These are phyloP conservation scores for Kodamaea jinghongensis DNA, from an alignment of 805 yeast genomes.

Conservation along the genomic window DNA sequence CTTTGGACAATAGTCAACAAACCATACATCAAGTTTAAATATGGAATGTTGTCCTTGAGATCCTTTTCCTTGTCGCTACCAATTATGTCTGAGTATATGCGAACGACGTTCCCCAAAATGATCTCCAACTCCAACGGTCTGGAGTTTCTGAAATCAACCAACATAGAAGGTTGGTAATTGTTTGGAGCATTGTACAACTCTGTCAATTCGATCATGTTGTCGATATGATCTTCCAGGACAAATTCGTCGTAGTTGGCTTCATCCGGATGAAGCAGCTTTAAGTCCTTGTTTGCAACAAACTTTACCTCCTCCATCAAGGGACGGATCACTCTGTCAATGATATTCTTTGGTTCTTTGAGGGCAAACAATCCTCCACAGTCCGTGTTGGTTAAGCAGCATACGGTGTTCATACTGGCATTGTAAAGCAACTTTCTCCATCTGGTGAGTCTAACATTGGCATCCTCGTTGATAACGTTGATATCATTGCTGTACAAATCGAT, in stretches of 20 bases:
- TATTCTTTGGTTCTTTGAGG: conserved; percentile 16
- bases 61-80: conserved; percentile 5
- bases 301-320: conserved; percentile 71
- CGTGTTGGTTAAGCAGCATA: conserved; percentile 30
- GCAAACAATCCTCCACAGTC: conserved; percentile 41
- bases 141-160: conserved; percentile 34
- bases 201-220: conserved; percentile 46
- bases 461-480: conserved; percentile 36
- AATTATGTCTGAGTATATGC: conserved; percentile 15
- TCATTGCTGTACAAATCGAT: conserved; percentile 25
- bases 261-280: conserved; percentile 39
- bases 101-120: conserved; percentile 38
- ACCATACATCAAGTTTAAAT: conserved; percentile 11
- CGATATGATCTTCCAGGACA: conserved; percentile 45
- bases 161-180: conserved; percentile 45
- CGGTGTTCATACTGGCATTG: conserved; percentile 36
- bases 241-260: conserved; percentile 30
- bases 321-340: conserved; percentile 25
- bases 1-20: conserved; percentile 14
- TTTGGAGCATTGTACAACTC: conserved; percentile 46
- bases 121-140: conserved; percentile 40
- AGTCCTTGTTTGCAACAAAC: conserved; percentile 67
- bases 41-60: conserved; percentile 10
- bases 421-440: conserved; percentile 42
- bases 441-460: conserved; percentile 27